Base-by-base conservation (phyloP, 768 basidiomycete species). In the Auriculariales sp. region DNA sequence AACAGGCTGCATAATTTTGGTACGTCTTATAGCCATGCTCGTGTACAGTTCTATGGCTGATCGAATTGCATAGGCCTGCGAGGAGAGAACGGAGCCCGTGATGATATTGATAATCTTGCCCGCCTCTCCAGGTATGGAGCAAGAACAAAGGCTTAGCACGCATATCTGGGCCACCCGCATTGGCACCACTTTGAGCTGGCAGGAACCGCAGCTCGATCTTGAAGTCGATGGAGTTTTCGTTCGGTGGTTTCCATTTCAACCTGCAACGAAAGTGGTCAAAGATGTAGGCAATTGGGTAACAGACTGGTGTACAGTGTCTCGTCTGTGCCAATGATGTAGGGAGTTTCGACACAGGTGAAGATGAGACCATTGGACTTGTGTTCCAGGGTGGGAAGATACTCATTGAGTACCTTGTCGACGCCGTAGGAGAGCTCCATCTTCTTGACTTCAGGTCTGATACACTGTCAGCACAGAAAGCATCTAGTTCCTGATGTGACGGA, bases 231-330 rank as follows among this genome's bases (percentile, higher is more conserved):
- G 92, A 93, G 62, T 99, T 99, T 61, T 98, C 94, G 2, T 84
- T 87, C 0, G 95, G 92, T 1, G 93, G 92, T 64, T 99, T 99
- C 95, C 95, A 99, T 65, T 99, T 99, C 59, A 99, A 64, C 54
- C 94, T 98, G 57, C 27, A 25, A 12, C 56, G 25, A 48, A 29
- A n/a, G 32, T 22, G 19, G 24, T 2, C 39, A 25, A 3, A 27
- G 42, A 14, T 32, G 17, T 9, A 25, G 12, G 39, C 14, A 19
- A 44, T 11, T 4, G 11, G 5, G 19, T 12, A 48, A 28, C 19
- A 24, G 12, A 66, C 80, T 45, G 22, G 25, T 80, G 57, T 53
- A 95, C 94, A 98, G 90, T 54, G 87, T 86, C 3, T 66, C 61
- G 61, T 99, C 95, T 10, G 95, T 98, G 24, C 87, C 90, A 1